Evolutionary conservation across 192 early-diverging fungal species (phyloP).

Genomic region (Allomyces javanicus): DNA sequence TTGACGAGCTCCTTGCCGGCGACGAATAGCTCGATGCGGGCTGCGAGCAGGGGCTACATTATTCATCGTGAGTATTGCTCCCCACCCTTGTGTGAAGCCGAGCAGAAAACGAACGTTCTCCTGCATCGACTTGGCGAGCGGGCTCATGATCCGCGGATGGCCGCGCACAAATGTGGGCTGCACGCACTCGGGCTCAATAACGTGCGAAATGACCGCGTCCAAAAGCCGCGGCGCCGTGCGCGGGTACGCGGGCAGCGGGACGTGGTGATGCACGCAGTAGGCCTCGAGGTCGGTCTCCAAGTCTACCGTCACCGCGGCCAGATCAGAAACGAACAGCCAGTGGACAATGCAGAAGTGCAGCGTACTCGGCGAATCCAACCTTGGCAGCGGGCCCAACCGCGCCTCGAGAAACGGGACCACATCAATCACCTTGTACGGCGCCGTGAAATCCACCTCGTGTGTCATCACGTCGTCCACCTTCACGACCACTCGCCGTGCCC

Average conservation of each 20-base stretch:
- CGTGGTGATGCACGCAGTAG: constrained; percentile 6
- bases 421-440: constrained; percentile 10
- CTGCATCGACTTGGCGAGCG: constrained; percentile 43
- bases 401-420: constrained; percentile 9
- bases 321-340: too few relatives aligned
- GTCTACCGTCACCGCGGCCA: background rate
- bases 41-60: constrained; percentile 24
- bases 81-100: background rate
- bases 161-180: constrained; percentile 64
- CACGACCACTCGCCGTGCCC: background rate
- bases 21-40: constrained; percentile 66
- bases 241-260: constrained; percentile 20
- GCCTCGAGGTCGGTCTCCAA: constrained; percentile 11
- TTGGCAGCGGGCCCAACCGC: background rate
- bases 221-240: constrained; percentile 44
- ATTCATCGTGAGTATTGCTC: constrained; percentile 1
- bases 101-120: background rate
- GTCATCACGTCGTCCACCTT: background rate
- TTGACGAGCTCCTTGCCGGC: constrained; percentile 59
- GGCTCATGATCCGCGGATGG: constrained; percentile 63
- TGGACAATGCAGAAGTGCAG: too few relatives aligned
- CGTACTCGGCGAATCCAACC: too few relatives aligned
- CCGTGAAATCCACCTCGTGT: constrained; percentile 9
- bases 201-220: constrained; percentile 47
- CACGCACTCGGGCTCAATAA: constrained; percentile 54